These are phyloP conservation scores for Volvox africanus DNA, from an alignment of 139 green algal genomes.

Conservation along the genomic window DNA sequence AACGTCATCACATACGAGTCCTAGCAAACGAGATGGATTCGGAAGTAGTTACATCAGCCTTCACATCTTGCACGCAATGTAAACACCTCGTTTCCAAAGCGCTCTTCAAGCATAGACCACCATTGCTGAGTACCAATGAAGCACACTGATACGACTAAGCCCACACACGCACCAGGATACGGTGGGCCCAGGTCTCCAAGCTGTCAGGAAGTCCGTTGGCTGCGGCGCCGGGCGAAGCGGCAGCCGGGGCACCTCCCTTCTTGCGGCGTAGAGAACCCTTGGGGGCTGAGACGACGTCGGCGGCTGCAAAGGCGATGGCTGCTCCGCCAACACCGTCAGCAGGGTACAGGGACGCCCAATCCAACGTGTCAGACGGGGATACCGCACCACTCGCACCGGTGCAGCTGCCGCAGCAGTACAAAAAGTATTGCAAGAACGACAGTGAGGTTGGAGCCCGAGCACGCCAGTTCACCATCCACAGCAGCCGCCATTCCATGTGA, in stretches of 20 bases:
- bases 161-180: not conserved
- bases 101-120: too few species aligned
- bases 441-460: not conserved
- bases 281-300: too few species aligned
- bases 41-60: not conserved
- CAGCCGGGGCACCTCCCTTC: too few species aligned
- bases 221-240: too few species aligned
- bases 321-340: too few species aligned
- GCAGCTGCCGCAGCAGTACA: not conserved
- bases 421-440: not conserved
- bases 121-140: not conserved
- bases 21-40: not conserved
- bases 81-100: not conserved
- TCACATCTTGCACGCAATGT: not conserved
- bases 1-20: not conserved
- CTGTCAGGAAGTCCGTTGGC: not conserved
- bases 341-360: not conserved
- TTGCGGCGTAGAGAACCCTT: too few species aligned
- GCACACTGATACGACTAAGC: not conserved
- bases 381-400: too few species aligned
- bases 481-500: constrained; percentile 22
- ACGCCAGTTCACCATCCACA: not conserved
- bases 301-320: too few species aligned
- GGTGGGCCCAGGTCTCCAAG: not conserved
- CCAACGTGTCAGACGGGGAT: too few species aligned